phyloP scores from a whole-genome alignment of 2,329 filamentous ascomycete genomes.

The Xylariaceae sp. region DNA sequence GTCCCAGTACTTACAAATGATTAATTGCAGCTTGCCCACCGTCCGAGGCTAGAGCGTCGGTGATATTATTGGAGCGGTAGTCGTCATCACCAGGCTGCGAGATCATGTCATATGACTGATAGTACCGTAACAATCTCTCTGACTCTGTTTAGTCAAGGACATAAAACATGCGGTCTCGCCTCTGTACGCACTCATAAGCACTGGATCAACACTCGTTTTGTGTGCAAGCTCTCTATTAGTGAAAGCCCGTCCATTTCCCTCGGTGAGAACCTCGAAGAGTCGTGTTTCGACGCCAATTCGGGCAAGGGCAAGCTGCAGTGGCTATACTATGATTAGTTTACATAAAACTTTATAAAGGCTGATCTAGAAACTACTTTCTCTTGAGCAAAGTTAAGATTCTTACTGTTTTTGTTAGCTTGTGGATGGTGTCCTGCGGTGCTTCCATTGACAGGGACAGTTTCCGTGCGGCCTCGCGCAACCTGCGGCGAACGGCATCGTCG shows the following conservation, averaged over 20 bases:
- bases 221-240: slow-evolving; percentile 6
- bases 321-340: not conserved
- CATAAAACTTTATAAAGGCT: not conserved
- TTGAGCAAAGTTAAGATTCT: not conserved
- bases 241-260: not conserved
- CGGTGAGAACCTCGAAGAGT: slow-evolving; percentile 5
- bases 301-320: slow-evolving; percentile 8
- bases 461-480: not conserved
- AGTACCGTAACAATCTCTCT: slow-evolving; percentile 30
- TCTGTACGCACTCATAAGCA: slow-evolving; percentile 20
- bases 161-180: not conserved
- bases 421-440: slow-evolving; percentile 17
- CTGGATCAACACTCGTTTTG: slow-evolving; percentile 9
- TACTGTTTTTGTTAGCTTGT: slow-evolving; percentile 13
- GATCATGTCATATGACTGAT: slow-evolving; percentile 28
- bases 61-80: slow-evolving; percentile 28
- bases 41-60: slow-evolving; percentile 16
- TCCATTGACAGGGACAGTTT: slow-evolving; percentile 6
- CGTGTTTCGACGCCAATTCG: slow-evolving; percentile 10
- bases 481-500: not conserved
- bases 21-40: slow-evolving; percentile 16
- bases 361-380: not conserved
- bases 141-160: not conserved
- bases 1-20: slow-evolving; percentile 14
- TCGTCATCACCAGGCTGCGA: slow-evolving; percentile 18